These are phyloP conservation scores for Saitoella complicata DNA, from an alignment of 805 yeast species.

Conservation along the genomic window DNA sequence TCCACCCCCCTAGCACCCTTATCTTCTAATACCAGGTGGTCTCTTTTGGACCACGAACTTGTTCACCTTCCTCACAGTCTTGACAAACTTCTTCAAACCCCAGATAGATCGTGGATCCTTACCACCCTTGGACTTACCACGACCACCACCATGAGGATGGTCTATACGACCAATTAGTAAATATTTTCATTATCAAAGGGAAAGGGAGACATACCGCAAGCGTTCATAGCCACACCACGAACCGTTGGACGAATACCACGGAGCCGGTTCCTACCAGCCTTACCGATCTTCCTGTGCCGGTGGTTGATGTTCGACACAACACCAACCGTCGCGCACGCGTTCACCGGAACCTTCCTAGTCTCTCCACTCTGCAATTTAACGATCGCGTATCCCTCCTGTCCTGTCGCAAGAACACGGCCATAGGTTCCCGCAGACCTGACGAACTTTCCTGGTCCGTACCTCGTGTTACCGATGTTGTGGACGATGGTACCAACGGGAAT, in stretches of 20 bases:
- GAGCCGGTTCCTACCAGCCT: conserved; percentile 90
- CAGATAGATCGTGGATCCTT: conserved; percentile 88
- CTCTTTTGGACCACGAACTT: no score
- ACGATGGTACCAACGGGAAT: conserved; percentile 88
- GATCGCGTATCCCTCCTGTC: conserved; percentile 53
- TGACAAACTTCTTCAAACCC: conserved; percentile 47
- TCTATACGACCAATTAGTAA: conserved; percentile 16
- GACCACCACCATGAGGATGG: conserved; percentile 99
- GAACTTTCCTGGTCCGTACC: conserved; percentile 66
- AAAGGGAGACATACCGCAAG: conserved; percentile 30
- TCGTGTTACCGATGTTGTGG: conserved; percentile 69
- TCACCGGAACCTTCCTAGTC: conserved; percentile 71
- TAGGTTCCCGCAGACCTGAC: conserved; percentile 92
- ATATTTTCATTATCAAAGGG: no score
- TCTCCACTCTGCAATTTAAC: conserved; percentile 82
- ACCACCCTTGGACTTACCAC: conserved; percentile 97
- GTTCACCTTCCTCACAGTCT: background rate
- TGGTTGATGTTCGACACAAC: conserved; percentile 86
- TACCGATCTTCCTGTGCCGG: conserved; percentile 77
- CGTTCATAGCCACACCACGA: conserved; percentile 97
- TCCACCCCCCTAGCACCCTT: no score
- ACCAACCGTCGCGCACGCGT: conserved; percentile 88
- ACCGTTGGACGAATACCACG: conserved; percentile 88
- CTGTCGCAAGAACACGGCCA: conserved; percentile 71
- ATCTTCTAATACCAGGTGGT: no score